Evolutionary conservation across 768 basidiomycete species (phyloP).

Genomic region (Ramaria rubella): DNA sequence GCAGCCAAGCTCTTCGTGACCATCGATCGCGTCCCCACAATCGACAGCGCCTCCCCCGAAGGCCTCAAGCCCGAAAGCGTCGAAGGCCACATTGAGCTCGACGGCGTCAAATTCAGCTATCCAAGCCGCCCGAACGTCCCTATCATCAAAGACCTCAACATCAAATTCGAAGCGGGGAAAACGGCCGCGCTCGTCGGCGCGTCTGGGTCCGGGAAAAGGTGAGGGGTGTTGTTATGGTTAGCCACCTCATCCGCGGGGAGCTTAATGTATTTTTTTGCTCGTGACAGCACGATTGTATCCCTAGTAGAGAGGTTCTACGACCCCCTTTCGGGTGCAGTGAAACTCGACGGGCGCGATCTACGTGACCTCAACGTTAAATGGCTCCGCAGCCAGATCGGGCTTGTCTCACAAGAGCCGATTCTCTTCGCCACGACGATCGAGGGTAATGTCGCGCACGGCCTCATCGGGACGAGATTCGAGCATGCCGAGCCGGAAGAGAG

Average conservation of each 20-base stretch:
- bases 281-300: constrained; percentile 50
- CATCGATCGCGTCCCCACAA: constrained; percentile 80
- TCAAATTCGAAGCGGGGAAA: constrained; percentile 69
- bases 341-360: constrained; percentile 68
- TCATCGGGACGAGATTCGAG: constrained; percentile 69
- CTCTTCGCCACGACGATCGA: constrained; percentile 81
- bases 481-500: constrained; percentile 66
- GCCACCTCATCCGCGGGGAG: too few relatives aligned
- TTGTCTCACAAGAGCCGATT: constrained; percentile 84
- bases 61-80: constrained; percentile 67
- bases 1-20: constrained; percentile 84
- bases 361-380: constrained; percentile 76
- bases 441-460: constrained; percentile 78
- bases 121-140: constrained; percentile 74
- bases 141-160: constrained; percentile 63
- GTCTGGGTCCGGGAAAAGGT: constrained; percentile 70
- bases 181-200: constrained; percentile 76
- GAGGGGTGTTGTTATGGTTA: background rate
- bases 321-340: constrained; percentile 58
- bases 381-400: constrained; percentile 80
- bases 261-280: too few relatives aligned
- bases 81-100: constrained; percentile 64
- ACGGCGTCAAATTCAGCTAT: constrained; percentile 76
- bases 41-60: constrained; percentile 66
- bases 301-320: constrained; percentile 90